phyloP scores from a whole-genome alignment of 192 early-diverging fungal species.

The Coemansia aciculifera region DNA sequence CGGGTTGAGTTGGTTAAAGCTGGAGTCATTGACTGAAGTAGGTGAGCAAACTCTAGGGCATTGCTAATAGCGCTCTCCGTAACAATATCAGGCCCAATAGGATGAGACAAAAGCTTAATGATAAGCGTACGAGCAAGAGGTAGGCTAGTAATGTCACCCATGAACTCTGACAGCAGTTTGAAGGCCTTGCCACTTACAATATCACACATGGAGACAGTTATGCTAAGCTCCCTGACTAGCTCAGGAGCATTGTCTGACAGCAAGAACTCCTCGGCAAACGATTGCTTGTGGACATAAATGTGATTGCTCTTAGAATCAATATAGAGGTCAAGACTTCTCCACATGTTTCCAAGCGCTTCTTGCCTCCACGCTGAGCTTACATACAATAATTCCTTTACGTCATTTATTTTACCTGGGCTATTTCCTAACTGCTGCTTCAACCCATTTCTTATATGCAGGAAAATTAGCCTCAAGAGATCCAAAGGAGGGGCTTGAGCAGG shows the following conservation, averaged over 20 bases:
- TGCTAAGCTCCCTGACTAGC: neutral
- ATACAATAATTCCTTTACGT: neutral
- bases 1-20: too few relatives aligned
- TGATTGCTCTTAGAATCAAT: neutral
- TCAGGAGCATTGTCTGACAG: neutral
- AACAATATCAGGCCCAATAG: neutral
- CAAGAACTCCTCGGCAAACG: neutral
- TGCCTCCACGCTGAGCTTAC: neutral
- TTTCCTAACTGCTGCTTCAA: neutral
- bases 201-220: neutral
- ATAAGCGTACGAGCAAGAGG: neutral
- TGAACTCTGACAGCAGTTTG: neutral
- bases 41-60: neutral
- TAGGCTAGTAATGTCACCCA: neutral
- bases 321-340: neutral
- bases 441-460: neutral
- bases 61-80: neutral
- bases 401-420: neutral
- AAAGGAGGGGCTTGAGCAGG: neutral
- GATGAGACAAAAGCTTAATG: neutral
- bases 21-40: neutral
- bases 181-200: neutral
- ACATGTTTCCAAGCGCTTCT: neutral
- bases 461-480: neutral
- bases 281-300: neutral